Evolutionary conservation across 106 monocot species (phyloP), one percentile per base, ranked within the genome.

Genomic region (Iris macrosiphon): DNA sequence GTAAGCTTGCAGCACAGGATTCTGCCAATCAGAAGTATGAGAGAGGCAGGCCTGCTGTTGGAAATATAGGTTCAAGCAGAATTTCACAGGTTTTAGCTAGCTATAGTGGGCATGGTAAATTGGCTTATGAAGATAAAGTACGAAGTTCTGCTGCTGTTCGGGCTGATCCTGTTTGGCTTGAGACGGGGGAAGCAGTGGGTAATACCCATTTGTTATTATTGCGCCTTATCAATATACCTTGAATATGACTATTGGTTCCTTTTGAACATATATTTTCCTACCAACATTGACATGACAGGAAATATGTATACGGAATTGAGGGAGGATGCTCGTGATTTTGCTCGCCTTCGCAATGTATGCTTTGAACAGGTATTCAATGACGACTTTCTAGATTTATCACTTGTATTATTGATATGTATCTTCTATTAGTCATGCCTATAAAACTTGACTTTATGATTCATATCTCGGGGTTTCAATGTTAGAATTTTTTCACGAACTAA

Each of bases 181-280:
- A 79, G 15, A 84, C 84, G 46, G 79, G 79, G 29, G 84, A 79
- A 42, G 60, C 84, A 68, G 84, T 79, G 46, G 84, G 79, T 84
- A 84, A 72, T 75, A 44, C 8, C 57, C 42, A 57, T 28, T 15
- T 50, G 4, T 2, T n/a, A 15, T 30, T 28, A 28, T 7, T 50
- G n/a, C 16, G 14, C 7, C 26, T 50, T 3, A 28, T 50, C 29
- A 28, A 20, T 49, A 50, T 29, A 29, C 29, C 44, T 16, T 26
- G 14, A 50, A 29, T 14, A 7, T 50, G 48, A 29, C 50, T 30
- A 20, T 1, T 30, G 6, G 4, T 20, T 50, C 29, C n/a, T 29
- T n/a, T n/a, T 50, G 27, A 27, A 29, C 13, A 29, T 15, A 28
- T 30, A 16, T 66, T 44, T 72, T 15, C 52, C 23, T 38, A 30